Percentiles rank a stretch among this genome's conserved stretches.
phyloP scores from a whole-genome alignment of 164 flowering plant species.

The Umbilicus rupestris region DNA sequence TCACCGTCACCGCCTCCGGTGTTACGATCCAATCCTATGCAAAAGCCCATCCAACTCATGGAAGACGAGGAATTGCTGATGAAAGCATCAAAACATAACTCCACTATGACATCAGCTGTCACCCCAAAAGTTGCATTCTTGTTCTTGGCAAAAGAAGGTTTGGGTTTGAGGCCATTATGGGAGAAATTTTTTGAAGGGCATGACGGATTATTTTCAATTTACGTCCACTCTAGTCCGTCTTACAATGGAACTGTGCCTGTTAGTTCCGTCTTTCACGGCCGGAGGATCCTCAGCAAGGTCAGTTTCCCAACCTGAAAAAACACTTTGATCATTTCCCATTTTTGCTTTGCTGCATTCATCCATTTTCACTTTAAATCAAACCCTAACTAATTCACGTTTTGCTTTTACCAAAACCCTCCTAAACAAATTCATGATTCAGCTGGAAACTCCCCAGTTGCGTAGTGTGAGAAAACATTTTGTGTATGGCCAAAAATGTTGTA shows the following conservation, averaged over 20 bases:
- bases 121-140: conserved; percentile 83
- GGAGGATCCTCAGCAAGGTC: conserved; percentile 89
- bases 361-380: too few relatives aligned
- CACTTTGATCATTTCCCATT: background rate
- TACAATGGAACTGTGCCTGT: conserved; percentile 35
- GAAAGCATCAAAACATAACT: conserved; percentile 52
- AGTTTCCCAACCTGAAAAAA: too few relatives aligned
- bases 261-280: conserved; percentile 54
- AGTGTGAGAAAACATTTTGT: too few relatives aligned
- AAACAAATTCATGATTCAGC: too few relatives aligned
- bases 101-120: conserved; percentile 41
- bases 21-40: background rate
- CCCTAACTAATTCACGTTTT: too few relatives aligned
- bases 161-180: conserved; percentile 83
- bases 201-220: conserved; percentile 59
- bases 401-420: too few relatives aligned
- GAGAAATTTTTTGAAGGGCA: conserved; percentile 72
- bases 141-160: conserved; percentile 83
- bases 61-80: conserved; percentile 28
- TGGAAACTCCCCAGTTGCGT: too few relatives aligned
- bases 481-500: too few relatives aligned
- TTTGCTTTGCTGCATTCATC: too few relatives aligned
- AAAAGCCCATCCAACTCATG: background rate
- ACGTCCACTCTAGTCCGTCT: conserved; percentile 62
- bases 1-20: conserved; percentile 25